Conservation (phyloP, 2,329 filamentous ascomycete genomes). For the Ambrosiella cleistominuta region DNA sequence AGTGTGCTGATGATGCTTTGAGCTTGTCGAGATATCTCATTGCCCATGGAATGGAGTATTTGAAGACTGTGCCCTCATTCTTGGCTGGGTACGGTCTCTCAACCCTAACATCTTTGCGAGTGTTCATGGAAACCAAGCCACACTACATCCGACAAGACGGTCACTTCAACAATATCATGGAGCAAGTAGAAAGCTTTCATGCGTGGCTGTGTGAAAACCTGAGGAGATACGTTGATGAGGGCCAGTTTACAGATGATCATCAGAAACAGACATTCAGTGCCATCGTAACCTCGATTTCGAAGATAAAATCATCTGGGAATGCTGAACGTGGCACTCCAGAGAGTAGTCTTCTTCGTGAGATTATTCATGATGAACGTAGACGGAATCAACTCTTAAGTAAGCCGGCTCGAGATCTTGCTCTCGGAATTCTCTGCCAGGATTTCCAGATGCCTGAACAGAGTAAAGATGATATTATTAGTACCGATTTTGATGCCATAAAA, state of each 20-base stretch:
- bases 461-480: slow-evolving; percentile 45
- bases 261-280: slow-evolving; percentile 40
- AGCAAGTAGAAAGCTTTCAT: slow-evolving; percentile 59
- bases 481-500: slow-evolving; percentile 43
- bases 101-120: slow-evolving; percentile 58
- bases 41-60: slow-evolving; percentile 43
- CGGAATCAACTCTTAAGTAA: slow-evolving; percentile 48
- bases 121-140: slow-evolving; percentile 52
- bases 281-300: slow-evolving; percentile 51
- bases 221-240: slow-evolving; percentile 36
- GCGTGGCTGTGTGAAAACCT: slow-evolving; percentile 61
- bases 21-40: slow-evolving; percentile 77
- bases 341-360: slow-evolving; percentile 58
- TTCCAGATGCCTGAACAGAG: slow-evolving; percentile 40
- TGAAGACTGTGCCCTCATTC: slow-evolving; percentile 53
- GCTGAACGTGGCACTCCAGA: slow-evolving; percentile 55
- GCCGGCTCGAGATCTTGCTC: slow-evolving; percentile 50
- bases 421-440: slow-evolving; percentile 55
- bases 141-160: slow-evolving; percentile 71
- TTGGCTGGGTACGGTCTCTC: slow-evolving; percentile 66
- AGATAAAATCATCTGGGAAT: slow-evolving; percentile 51
- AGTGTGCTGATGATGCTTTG: slow-evolving; percentile 80
- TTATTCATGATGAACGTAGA: slow-evolving; percentile 55
- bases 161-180: slow-evolving; percentile 61
- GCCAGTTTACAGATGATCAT: slow-evolving; percentile 29